Conservation (phyloP, 2,329 filamentous ascomycete species). For the Cercospora sp. region DNA sequence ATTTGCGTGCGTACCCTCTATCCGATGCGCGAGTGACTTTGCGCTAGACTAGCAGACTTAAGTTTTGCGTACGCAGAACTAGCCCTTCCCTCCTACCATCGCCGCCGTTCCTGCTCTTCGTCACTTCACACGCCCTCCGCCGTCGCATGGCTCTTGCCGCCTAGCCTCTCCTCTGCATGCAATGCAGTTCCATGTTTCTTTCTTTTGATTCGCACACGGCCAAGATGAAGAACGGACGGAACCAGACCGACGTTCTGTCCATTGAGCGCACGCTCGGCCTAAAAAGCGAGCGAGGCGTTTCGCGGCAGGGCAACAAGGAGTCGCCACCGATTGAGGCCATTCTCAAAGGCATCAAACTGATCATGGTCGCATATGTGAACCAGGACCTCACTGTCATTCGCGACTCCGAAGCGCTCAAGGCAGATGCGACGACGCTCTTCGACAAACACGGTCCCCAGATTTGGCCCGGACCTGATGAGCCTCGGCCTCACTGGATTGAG, state of each 20-base stretch:
- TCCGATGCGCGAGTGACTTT: neutral
- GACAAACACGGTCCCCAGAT: constrained; percentile 19
- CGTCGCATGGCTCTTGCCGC: constrained; percentile 4
- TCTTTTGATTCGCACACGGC: constrained; percentile 7
- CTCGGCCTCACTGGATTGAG: constrained; percentile 20
- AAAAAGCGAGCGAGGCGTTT: constrained; percentile 23
- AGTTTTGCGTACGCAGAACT: neutral
- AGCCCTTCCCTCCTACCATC: constrained; percentile 3
- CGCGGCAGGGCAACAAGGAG: constrained; percentile 24
- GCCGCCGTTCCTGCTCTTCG: neutral
- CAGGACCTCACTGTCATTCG: constrained; percentile 19
- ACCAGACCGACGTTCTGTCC: constrained; percentile 20
- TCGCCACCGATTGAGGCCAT: constrained; percentile 18
- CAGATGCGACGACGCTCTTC: constrained; percentile 16
- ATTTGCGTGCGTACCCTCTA: neutral
- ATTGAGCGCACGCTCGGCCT: constrained; percentile 23
- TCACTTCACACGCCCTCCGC: neutral
- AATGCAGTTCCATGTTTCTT: constrained; percentile 6
- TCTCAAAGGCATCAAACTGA: constrained; percentile 21
- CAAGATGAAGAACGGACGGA: constrained; percentile 21
- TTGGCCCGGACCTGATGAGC: constrained; percentile 20
- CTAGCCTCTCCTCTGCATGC: neutral
- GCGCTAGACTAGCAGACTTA: constrained; percentile 1
- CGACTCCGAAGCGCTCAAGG: constrained; percentile 19
- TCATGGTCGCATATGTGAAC: constrained; percentile 19